phyloP scores from a whole-genome alignment of 106 monocot genomes.

The Amphibolis antarctica region DNA sequence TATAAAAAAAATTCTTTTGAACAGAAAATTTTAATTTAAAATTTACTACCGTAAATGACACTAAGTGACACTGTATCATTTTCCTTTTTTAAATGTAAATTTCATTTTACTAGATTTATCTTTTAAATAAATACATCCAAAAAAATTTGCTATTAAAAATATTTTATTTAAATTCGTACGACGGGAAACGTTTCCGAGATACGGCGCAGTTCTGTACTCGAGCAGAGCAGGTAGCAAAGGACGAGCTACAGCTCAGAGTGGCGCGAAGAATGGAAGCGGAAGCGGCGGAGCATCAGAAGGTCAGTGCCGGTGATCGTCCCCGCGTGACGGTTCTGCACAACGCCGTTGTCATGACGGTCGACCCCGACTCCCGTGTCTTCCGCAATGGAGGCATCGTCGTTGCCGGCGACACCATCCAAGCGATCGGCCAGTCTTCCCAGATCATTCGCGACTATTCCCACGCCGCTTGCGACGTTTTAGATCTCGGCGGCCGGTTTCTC shows the following conservation, averaged over 20 bases:
- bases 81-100: too few relatives aligned
- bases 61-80: too few relatives aligned
- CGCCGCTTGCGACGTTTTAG: slow-evolving; percentile 36
- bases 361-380: slow-evolving; percentile 52
- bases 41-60: too few relatives aligned
- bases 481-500: slow-evolving; percentile 48
- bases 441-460: slow-evolving; percentile 42
- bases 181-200: too few relatives aligned
- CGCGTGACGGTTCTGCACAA: slow-evolving; percentile 36
- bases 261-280: neutral
- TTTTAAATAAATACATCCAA: too few relatives aligned
- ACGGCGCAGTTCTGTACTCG: too few relatives aligned
- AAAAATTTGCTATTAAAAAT: too few relatives aligned
- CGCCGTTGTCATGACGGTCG: slow-evolving; percentile 64
- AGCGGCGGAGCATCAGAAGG: neutral
- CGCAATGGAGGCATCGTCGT: slow-evolving; percentile 49
- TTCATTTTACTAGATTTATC: too few relatives aligned
- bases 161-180: too few relatives aligned
- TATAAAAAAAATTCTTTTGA: too few relatives aligned
- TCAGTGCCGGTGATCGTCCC: neutral
- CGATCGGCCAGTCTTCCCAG: slow-evolving; percentile 41
- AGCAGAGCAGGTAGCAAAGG: neutral
- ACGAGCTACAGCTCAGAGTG: neutral
- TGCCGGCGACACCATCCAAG: slow-evolving; percentile 44
- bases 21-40: too few relatives aligned